These are phyloP conservation scores for Blastomyces parvus DNA, from an alignment of 2,329 filamentous ascomycete species.

Conservation along the genomic window DNA sequence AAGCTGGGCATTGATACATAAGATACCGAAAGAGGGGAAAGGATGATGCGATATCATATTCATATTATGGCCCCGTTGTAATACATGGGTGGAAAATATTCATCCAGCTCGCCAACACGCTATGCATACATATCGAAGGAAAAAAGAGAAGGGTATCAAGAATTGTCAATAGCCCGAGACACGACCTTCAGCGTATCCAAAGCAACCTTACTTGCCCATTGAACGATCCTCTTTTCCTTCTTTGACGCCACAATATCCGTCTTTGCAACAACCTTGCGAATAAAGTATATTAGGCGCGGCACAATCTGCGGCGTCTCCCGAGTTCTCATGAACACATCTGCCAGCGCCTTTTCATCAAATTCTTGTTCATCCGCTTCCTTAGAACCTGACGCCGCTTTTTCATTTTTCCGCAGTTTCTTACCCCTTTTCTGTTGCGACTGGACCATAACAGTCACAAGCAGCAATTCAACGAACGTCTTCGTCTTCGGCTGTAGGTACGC, in stretches of 20 bases:
- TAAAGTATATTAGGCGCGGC: constrained; percentile 66
- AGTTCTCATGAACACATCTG: constrained; percentile 57
- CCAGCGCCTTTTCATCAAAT: constrained; percentile 49
- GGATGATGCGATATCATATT: neutral
- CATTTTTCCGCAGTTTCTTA: constrained; percentile 13
- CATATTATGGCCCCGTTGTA: neutral
- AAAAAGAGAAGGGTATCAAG: constrained; percentile 1
- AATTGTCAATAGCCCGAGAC: constrained; percentile 1
- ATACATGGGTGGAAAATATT: neutral
- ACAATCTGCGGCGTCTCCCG: constrained; percentile 59
- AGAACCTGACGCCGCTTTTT: constrained; percentile 10
- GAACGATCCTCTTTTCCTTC: constrained; percentile 44
- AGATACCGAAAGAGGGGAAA: neutral
- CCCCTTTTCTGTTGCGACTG: constrained; percentile 47
- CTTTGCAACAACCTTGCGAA: constrained; percentile 64
- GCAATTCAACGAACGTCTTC: constrained; percentile 65
- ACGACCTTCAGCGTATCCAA: constrained; percentile 34
- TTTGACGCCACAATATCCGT: constrained; percentile 47
- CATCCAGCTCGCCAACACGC: neutral
- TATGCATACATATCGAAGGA: neutral
- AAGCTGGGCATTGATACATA: constrained; percentile 8
- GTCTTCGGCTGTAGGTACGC: constrained; percentile 67
- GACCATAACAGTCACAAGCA: constrained; percentile 67
- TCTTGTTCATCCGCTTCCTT: constrained; percentile 23
- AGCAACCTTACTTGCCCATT: constrained; percentile 36